Evolutionary conservation across 2,329 filamentous ascomycete species (phyloP).

Genomic region (Ceratocystis albifundus): DNA sequence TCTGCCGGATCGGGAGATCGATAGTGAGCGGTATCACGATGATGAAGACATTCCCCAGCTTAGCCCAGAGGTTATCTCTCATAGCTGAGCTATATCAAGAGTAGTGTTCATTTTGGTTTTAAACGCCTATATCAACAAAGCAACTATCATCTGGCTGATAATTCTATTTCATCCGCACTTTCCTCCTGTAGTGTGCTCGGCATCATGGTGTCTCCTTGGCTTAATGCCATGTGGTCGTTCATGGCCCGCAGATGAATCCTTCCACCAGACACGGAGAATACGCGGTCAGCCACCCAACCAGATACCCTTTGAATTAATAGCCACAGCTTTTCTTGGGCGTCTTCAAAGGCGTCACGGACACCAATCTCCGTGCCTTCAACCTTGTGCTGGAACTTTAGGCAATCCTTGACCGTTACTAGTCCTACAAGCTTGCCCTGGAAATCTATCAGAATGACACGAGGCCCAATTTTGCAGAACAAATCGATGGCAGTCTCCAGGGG

Average conservation of each 20-base stretch:
- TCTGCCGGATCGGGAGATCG: slow-evolving; percentile 30
- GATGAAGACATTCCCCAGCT: slow-evolving; percentile 12
- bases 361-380: slow-evolving; percentile 68
- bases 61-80: background rate
- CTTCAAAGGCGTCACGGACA: slow-evolving; percentile 42
- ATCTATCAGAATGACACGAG: slow-evolving; percentile 84
- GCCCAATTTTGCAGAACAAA: slow-evolving; percentile 94
- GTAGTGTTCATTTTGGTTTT: background rate
- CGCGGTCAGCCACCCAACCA: slow-evolving; percentile 47
- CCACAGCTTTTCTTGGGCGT: slow-evolving; percentile 55
- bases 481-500: slow-evolving; percentile 97
- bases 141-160: slow-evolving; percentile 31
- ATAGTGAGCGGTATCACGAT: slow-evolving; percentile 25
- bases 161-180: slow-evolving; percentile 35
- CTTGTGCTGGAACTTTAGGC: slow-evolving; percentile 94
- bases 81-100: background rate
- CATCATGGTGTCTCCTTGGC: slow-evolving; percentile 1
- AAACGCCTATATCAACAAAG: background rate
- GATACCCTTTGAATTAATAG: slow-evolving; percentile 41
- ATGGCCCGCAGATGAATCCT: slow-evolving; percentile 43
- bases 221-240: slow-evolving; percentile 27
- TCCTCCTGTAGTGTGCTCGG: slow-evolving; percentile 28
- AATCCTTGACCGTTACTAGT: slow-evolving; percentile 92
- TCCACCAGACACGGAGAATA: slow-evolving; percentile 44
- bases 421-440: slow-evolving; percentile 73